phyloP scores from a whole-genome alignment of 148 eudicot genomes.

The Rhododendron molle region DNA sequence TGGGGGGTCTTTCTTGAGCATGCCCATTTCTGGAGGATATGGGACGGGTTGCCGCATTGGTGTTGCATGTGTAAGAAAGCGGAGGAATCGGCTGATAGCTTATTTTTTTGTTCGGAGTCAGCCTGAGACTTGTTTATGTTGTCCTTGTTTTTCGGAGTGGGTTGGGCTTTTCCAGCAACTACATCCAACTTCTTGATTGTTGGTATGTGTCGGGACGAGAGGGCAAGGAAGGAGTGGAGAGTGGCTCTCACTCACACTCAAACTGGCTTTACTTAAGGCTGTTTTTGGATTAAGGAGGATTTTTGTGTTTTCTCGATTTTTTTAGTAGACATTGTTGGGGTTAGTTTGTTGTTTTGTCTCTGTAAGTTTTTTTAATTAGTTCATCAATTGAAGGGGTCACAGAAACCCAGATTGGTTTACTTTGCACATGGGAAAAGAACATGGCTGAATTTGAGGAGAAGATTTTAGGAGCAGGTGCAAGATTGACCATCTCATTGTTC shows the following conservation, averaged over 20 bases:
- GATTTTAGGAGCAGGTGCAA: not conserved
- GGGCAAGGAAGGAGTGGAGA: not conserved
- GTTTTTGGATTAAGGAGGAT: not conserved
- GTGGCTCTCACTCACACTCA: not conserved
- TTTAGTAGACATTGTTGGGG: not conserved
- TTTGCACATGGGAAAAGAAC: not conserved
- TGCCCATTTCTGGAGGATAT: not conserved
- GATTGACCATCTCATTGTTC: not conserved
- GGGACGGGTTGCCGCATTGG: not conserved
- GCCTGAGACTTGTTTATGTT: not conserved
- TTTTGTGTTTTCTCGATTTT: not conserved
- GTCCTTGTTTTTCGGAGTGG: not conserved
- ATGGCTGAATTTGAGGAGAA: not conserved
- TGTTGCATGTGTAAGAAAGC: not conserved
- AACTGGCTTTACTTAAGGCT: not conserved
- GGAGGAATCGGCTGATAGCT: not conserved
- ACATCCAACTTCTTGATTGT: not conserved
- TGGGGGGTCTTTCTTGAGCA: not conserved
- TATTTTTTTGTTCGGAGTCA: not conserved
- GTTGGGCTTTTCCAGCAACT: not conserved
- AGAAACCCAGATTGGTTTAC: not conserved
- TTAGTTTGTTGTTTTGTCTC: not conserved
- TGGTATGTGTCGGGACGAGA: not conserved
- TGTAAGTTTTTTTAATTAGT: not conserved
- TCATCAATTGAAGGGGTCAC: not conserved